Evolutionary conservation across 768 basidiomycete species (phyloP), one percentile per base, ranked within the genome.

Genomic region (Sarcodon aspratus): DNA sequence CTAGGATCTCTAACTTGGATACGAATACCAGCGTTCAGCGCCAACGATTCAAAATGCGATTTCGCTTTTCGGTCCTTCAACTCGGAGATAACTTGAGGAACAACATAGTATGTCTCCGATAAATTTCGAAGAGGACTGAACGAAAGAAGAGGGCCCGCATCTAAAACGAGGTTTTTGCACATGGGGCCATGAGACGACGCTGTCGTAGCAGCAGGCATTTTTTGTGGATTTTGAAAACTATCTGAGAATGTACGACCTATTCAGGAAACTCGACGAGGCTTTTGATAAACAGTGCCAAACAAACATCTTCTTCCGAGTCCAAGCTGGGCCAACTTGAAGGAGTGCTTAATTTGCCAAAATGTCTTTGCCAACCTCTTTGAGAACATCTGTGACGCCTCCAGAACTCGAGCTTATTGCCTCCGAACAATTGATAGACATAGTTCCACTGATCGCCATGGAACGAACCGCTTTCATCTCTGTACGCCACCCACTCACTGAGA

Each of bases 121-220:
- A 98, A 68, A 9, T 92, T 91, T n/a, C 90, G 75, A 8, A 98
- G 75, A 0, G 94, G 91, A 0, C 86, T 84, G 2, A 95, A 71
- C 3, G 91, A 90, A 3, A 98, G 80, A 0, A 97, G 71, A 3
- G 95, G 94, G 1, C 92, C 93, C 0, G 95, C 85, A 75, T 98
- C 95, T 45, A 98, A 80, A 7, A 98, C 83, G 11, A 98, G 77
- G 52, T 78, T 79, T 62, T 78, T 83, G 66, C 85, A 88, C 49
- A 72, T 74, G 11, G 71, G 70, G 60, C 45, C 57, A 34, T 43
- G 54, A 49, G 44, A 48, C 18, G 56, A 59, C 52, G 48, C 37
- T 21, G 46, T 49, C 13, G 51, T 5, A 45, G 6, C 15, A 12
- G 21, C 17, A 18, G 13, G 17, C 33, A 48, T 12, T 32, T 21